Evolutionary conservation across 768 basidiomycete species (phyloP), one percentile per base, ranked within the genome.

Genomic region (Coprinopsis cinerea): DNA sequence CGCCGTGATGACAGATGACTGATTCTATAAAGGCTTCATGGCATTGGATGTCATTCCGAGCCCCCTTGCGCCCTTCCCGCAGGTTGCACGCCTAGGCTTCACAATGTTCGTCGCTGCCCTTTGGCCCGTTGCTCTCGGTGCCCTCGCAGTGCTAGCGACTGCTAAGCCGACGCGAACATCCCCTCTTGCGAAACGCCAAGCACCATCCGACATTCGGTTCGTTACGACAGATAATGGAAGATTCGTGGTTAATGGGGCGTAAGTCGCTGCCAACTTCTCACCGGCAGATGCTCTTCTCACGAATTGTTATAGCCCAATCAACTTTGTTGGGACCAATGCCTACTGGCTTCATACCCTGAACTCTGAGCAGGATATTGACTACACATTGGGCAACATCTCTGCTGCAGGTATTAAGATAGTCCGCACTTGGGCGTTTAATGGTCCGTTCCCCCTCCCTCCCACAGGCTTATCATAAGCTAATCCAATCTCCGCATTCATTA

Each of bases 351-450:
- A 74, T 25, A 63, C 68, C 35, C 59, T 87, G 27, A 82, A 83
- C 51, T 61, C 60, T 10, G 74, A 72, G 23, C 52, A 70, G 37
- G 85, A 88, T 57, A 79, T 88, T 39, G 69, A 75, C 59, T 57
- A 67, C 42, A 81, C 82, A 2, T 61, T 88, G 28, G 71, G 69
- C 1, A 79, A 77, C 53, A 83, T 88, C 48, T 74, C 77, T 11
- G 70, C 73, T 2, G 61, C 68, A 11, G 80, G 79, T 6, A 72
- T 82, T 55, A 78, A 67, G 32, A 82, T 82, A 18, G 76, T 86
- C 24, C 72, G 84, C 35, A 69, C 78, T 2, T 88, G 85, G 85
- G 85, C 75, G 15, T 87, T 86, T 63, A 85, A 86, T 64, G 85
- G 83, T 76, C 34, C 30, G 60, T 54, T 43, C 30, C 49, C 46